A percentile compares a stretch with the other conserved stretches of the same genome.
phyloP scores from a whole-genome alignment of 768 basidiomycete genomes.

The Coprinopsis sp. region DNA sequence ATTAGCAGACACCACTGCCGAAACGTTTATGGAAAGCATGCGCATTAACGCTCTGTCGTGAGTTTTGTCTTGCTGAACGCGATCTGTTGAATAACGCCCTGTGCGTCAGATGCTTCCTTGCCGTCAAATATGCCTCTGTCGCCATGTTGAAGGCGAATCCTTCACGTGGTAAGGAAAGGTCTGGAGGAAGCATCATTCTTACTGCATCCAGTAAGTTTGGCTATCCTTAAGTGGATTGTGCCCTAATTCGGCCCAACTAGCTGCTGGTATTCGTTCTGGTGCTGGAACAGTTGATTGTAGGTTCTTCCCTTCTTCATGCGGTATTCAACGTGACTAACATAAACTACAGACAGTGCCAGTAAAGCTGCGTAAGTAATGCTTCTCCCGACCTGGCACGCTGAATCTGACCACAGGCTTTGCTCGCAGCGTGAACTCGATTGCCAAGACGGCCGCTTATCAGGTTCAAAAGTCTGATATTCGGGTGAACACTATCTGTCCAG shows the following conservation, averaged over 20 bases:
- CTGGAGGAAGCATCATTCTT: conserved; percentile 81
- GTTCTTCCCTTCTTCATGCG: conserved; percentile 18
- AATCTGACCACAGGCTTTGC: background rate
- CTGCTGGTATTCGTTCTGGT: conserved; percentile 79
- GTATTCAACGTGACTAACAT: background rate
- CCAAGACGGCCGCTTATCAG: conserved; percentile 76
- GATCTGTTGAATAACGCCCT: background rate
- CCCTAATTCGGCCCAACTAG: conserved; percentile 32
- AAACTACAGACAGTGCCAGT: conserved; percentile 71
- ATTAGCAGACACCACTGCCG: conserved; percentile 52
- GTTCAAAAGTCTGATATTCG: conserved; percentile 79
- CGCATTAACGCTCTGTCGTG: conserved; percentile 67
- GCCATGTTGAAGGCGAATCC: conserved; percentile 73
- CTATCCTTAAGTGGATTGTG: background rate
- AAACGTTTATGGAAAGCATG: conserved; percentile 72
- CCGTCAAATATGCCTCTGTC: conserved; percentile 77
- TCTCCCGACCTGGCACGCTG: background rate
- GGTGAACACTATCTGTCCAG: conserved; percentile 88
- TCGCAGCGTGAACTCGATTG: conserved; percentile 79
- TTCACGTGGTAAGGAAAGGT: conserved; percentile 60
- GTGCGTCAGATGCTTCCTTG: conserved; percentile 71
- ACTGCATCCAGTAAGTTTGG: conserved; percentile 69
- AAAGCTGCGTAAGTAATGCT: conserved; percentile 75
- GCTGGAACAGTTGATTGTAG: conserved; percentile 79
- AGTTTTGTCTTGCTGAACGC: conserved; percentile 13